Evolutionary conservation across 2,329 filamentous ascomycete species (phyloP), one percentile per base, ranked within the genome.

Genomic region (Fusarium foetens): DNA sequence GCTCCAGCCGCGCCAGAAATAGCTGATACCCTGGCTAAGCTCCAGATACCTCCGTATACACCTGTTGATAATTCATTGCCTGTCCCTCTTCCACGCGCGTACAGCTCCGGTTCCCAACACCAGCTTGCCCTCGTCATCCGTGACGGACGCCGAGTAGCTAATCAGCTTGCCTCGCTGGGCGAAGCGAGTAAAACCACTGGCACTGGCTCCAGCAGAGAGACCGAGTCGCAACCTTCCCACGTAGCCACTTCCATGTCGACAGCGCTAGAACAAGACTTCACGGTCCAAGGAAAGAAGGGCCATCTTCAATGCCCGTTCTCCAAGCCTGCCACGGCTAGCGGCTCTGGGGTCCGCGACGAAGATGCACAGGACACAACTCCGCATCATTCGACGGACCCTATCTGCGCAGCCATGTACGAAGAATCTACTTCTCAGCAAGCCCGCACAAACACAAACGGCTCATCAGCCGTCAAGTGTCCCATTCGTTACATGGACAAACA

Each of bases 401-500:
- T 91, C 58, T 92, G 90, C 78, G 88, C 88, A 41, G 87, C 88
- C 80, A 89, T 91, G 87, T 85, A 84, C 77, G 89, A 87, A 70
- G 90, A 90, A 80, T 88, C 83, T 75, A 84, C 76, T 79, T 90
- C 84, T 75, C 89, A 84, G 79, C 84, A 79, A 73, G 79, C 85
- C 38, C 83, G 85, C 13, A 84, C 83, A 31, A 84, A 87, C 67
- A 84, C 83, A 33, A 84, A 87, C 66, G 85, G 80, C 45, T 87
- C 87, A 14, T 84, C 86, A 23, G 85, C 81, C 41, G 81, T 89
- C 63, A 94, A 94, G 79, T 98, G 95, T 81, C 95, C 95, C 6
- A 98, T 98, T 67, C 93, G 95, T 52, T 98, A 93, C 83, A 86
- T 98, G 79, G 92, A 98, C 81, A 92, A 97, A 80, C 95, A 97